Evolutionary conservation across 2,329 filamentous ascomycete genomes (phyloP), one percentile per base, ranked within the genome.

Genomic region (Phyllosticta paracitricarpa): DNA sequence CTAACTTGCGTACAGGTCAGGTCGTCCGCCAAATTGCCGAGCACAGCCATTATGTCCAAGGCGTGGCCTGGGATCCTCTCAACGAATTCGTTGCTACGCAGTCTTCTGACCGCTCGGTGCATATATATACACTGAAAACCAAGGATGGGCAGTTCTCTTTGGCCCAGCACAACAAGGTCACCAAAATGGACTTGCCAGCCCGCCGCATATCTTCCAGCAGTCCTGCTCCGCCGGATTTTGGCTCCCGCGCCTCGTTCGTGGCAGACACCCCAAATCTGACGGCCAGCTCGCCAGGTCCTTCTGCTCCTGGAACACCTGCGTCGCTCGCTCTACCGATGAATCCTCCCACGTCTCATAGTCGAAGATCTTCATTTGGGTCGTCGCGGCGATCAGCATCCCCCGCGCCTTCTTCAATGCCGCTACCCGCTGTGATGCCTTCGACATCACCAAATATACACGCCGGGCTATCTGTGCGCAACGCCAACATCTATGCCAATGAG

Each of bases 81-180:
- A 97, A 97, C 76, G 94, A 99, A 77, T 99, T 92, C 73, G 92
- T 99, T 63, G 94, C 94, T 48, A 99, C 94, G 1, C 94, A 99
- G 72, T 99, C 94, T 6, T 99, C 94, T 4, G 94, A 99, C 76
- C 88, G 94, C 71, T 97, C 94, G 1, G 93, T 97, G 14, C 95
- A 99, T 74, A 94, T 99, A 66, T 99, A 99, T 77, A 93, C 89
- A 0, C 79, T 99, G 65, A 96, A 91, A 78, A 96, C 89, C 24
- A 99, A 97, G 71, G 94, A 99, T 69, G 94, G 94, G 30, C 91
- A 96, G 67, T 96, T 96, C 71, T 91, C 91, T 0, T 80, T 99
- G 57, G 82, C 81, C 61, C 86, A 90, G 22, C 86, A 88, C 71
- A 84, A 89, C 63, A 92, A 92, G 72, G 82, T 97, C 65, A 87